Evolutionary conservation across 177 flowering plant species (phyloP).

Genomic region (Telopea speciosissima): DNA sequence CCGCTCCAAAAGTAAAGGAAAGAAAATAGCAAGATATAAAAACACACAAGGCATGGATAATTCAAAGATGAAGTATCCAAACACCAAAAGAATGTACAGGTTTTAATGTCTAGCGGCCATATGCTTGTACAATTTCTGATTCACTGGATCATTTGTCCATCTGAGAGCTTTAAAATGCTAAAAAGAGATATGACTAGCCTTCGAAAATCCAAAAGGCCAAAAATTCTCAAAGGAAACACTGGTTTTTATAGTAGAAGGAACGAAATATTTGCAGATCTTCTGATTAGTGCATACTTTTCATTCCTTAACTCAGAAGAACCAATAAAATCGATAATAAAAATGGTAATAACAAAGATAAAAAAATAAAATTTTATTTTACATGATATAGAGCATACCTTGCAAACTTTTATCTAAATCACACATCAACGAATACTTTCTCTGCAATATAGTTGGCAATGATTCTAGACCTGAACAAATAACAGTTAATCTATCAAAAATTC

Average conservation of each 20-base stretch:
- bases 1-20: neutral
- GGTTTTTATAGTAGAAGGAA: neutral
- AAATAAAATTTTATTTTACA: neutral
- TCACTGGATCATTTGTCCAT: neutral
- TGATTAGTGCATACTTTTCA: neutral
- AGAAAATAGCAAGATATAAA: neutral
- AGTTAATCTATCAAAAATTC: neutral
- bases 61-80: too few species aligned
- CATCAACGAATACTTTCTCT: slow-evolving; percentile 65
- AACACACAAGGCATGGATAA: neutral
- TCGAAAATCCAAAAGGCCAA: neutral
- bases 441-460: slow-evolving; percentile 62
- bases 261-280: neutral
- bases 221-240: neutral
- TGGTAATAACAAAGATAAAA: neutral
- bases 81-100: neutral
- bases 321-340: neutral
- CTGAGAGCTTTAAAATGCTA: neutral
- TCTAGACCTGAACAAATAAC: slow-evolving; percentile 48
- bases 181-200: neutral
- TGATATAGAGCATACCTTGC: slow-evolving; percentile 46
- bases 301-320: neutral
- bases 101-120: neutral
- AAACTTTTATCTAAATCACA: slow-evolving; percentile 82
- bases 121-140: neutral